Percentiles rank a stretch among this genome's conserved stretches.
Evolutionary conservation across 306 rosid species (phyloP).

Genomic region (Trifolium repens): DNA sequence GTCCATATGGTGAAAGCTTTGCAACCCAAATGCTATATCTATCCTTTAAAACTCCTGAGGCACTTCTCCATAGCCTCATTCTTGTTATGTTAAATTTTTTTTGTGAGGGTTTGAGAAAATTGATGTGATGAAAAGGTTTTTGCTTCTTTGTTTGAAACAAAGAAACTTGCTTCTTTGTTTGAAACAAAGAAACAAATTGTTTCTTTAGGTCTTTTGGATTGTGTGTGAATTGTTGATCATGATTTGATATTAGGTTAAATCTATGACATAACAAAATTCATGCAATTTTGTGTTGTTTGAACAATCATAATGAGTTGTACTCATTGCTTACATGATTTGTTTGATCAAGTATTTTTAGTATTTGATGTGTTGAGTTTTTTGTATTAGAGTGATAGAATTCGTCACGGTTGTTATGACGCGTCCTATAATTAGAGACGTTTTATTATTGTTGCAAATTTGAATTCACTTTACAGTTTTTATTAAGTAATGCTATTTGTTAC

Average conservation of each 20-base stretch:
- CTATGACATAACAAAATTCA: neutral
- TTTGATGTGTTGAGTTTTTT: constrained; percentile 12
- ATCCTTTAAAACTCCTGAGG: constrained; percentile 75
- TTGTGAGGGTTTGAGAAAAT: neutral
- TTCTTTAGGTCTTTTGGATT: neutral
- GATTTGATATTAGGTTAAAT: constrained; percentile 18
- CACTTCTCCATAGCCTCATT: constrained; percentile 78
- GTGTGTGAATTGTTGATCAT: constrained; percentile 1
- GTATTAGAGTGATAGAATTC: constrained; percentile 4
- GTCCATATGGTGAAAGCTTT: constrained; percentile 49
- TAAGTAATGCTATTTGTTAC: too few species aligned
- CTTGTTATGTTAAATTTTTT: neutral
- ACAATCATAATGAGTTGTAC: constrained; percentile 5
- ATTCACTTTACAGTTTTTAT: too few species aligned
- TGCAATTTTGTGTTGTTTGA: constrained; percentile 12
- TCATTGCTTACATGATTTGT: constrained; percentile 2
- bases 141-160: neutral
- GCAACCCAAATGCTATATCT: constrained; percentile 64
- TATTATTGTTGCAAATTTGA: too few species aligned
- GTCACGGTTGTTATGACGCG: constrained; percentile 32
- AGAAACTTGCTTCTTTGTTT: neutral
- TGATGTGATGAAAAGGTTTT: neutral
- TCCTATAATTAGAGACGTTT: neutral
- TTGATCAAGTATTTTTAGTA: constrained; percentile 9
- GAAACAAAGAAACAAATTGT: too few species aligned